phyloP scores from a whole-genome alignment of 208 protist genomes.

The Leishmania braziliensis region DNA sequence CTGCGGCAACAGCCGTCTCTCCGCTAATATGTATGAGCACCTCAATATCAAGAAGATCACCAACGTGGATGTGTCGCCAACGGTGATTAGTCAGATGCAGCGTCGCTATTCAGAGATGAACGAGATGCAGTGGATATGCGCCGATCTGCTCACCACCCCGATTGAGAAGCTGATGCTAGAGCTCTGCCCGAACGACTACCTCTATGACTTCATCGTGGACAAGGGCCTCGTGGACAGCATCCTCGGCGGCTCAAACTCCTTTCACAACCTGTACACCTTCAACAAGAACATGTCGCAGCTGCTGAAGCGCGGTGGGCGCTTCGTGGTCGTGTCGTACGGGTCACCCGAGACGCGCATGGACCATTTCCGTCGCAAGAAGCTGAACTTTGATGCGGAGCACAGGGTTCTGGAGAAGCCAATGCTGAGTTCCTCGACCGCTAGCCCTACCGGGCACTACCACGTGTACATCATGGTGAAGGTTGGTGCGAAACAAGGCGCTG shows the following conservation, averaged over 20 bases:
- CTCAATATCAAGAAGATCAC: slow-evolving; percentile 88
- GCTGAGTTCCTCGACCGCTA: slow-evolving; percentile 73
- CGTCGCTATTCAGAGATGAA: slow-evolving; percentile 81
- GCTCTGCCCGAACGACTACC: slow-evolving; percentile 78
- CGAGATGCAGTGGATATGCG: slow-evolving; percentile 89
- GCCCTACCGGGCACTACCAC: slow-evolving; percentile 86
- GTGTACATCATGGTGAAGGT: slow-evolving; percentile 92
- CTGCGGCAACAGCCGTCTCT: slow-evolving; percentile 91
- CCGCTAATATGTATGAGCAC: slow-evolving; percentile 80
- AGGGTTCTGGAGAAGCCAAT: slow-evolving; percentile 87
- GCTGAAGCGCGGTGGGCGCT: slow-evolving; percentile 88
- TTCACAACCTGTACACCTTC: slow-evolving; percentile 86
- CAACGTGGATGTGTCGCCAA: slow-evolving; percentile 90
- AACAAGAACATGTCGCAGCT: slow-evolving; percentile 90
- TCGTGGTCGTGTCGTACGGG: slow-evolving; percentile 89
- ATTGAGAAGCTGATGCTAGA: slow-evolving; percentile 78
- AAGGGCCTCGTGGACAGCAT: slow-evolving; percentile 89
- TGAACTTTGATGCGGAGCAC: slow-evolving; percentile 90
- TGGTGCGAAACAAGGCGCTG: slow-evolving; percentile 42
- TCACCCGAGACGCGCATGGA: slow-evolving; percentile 89
- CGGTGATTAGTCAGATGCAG: slow-evolving; percentile 89
- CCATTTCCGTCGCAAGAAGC: slow-evolving; percentile 87
- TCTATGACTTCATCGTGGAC: slow-evolving; percentile 91
- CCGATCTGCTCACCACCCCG: slow-evolving; percentile 76
- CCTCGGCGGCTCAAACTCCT: slow-evolving; percentile 88